Evolutionary conservation across 192 early-diverging fungal species (phyloP).

Genomic region (Coemansia sp.): DNA sequence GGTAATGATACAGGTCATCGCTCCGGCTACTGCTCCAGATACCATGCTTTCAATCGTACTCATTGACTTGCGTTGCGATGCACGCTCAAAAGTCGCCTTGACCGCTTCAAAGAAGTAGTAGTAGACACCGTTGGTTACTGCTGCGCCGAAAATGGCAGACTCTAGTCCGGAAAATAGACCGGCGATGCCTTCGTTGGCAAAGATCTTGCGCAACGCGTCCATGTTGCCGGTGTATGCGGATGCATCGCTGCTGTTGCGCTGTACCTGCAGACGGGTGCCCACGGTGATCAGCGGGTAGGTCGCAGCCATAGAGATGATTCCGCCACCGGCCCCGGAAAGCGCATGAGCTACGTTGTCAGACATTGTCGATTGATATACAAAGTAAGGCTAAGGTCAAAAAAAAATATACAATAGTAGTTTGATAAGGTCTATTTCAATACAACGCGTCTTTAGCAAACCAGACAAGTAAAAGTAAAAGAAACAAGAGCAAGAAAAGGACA

Average conservation of each 20-base stretch:
- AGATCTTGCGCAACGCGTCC: slow-evolving; percentile 86
- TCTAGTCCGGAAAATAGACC: slow-evolving; percentile 94
- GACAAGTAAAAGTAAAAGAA: background rate
- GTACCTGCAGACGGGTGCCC: slow-evolving; percentile 80
- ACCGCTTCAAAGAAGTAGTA: slow-evolving; percentile 89
- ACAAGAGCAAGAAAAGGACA: background rate
- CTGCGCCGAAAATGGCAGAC: slow-evolving; percentile 95
- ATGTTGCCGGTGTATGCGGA: slow-evolving; percentile 63
- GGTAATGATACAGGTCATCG: slow-evolving; percentile 82
- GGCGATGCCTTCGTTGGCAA: slow-evolving; percentile 82
- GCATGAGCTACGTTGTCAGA: slow-evolving; percentile 84
- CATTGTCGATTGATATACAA: slow-evolving; percentile 51
- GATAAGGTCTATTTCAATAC: no score
- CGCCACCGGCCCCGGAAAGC: slow-evolving; percentile 80
- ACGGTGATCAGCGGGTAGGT: slow-evolving; percentile 88
- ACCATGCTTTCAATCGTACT: slow-evolving; percentile 89
- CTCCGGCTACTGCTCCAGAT: slow-evolving; percentile 85
- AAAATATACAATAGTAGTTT: no score
- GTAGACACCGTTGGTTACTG: slow-evolving; percentile 90
- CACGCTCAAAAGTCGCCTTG: slow-evolving; percentile 81
- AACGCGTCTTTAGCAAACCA: background rate
- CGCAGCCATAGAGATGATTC: slow-evolving; percentile 88
- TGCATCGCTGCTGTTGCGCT: slow-evolving; percentile 63
- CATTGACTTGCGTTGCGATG: slow-evolving; percentile 65
- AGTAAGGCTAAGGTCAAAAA: background rate